Evolutionary conservation across 208 protist species (phyloP).

Genomic region (Leishmania guyanensis): DNA sequence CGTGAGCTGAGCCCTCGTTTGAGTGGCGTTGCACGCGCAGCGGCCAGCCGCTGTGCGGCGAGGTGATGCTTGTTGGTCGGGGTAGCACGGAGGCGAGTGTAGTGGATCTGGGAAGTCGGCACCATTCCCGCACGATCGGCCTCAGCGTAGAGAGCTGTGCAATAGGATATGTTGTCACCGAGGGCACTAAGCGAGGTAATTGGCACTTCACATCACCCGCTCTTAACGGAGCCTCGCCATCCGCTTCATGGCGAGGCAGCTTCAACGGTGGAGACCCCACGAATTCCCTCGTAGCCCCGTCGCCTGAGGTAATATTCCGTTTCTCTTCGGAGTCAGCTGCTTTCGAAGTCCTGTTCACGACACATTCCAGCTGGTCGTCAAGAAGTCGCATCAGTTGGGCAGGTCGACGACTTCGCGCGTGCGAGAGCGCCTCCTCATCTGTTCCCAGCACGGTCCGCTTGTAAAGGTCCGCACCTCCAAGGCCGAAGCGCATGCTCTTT

Average conservation of each 20-base stretch:
- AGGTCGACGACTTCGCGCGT: slow-evolving; percentile 7
- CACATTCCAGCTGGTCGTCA: slow-evolving; percentile 7
- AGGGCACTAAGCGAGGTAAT: not conserved
- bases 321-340: not conserved
- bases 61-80: not conserved
- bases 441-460: not conserved
- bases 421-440: slow-evolving; percentile 2
- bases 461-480: not conserved
- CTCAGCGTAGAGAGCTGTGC: slow-evolving; percentile 5
- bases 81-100: slow-evolving; percentile 22
- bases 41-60: slow-evolving; percentile 14
- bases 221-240: not conserved
- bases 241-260: not conserved
- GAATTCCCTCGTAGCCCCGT: not conserved
- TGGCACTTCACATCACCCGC: not conserved
- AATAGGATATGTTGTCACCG: not conserved
- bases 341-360: not conserved
- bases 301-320: not conserved
- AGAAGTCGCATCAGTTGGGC: slow-evolving; percentile 26
- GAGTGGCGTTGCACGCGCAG: slow-evolving; percentile 7
- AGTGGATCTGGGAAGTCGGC: slow-evolving; percentile 9
- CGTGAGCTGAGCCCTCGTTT: not conserved
- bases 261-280: not conserved
- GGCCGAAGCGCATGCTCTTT: slow-evolving; percentile 14
- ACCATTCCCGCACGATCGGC: slow-evolving; percentile 19